A percentile compares a stretch with the other conserved stretches of the same genome.
These are phyloP conservation scores for Globisporangium echinulatum DNA, from an alignment of 352 stramenopile species.

Conservation along the genomic window DNA sequence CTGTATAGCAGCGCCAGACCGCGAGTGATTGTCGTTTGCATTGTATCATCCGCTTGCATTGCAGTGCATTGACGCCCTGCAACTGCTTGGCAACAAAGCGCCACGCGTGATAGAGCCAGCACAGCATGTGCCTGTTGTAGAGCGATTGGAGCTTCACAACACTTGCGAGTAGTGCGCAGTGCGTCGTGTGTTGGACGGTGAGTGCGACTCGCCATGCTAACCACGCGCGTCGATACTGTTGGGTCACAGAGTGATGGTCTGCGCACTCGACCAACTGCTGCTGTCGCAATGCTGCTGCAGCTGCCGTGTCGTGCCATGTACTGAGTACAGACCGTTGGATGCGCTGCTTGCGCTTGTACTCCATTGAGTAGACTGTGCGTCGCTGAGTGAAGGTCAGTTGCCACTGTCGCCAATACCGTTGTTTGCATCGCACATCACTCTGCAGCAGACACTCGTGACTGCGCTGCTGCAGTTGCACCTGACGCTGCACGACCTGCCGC, in stretches of 20 bases:
- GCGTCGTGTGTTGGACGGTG: conserved; percentile 24
- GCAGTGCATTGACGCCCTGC: background rate
- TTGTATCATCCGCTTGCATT: conserved; percentile 4
- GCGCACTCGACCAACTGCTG: conserved; percentile 13
- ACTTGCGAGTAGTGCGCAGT: conserved; percentile 40
- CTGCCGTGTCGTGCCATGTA: background rate
- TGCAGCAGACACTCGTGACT: too few relatives aligned
- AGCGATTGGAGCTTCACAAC: conserved; percentile 41
- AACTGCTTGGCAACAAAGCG: background rate
- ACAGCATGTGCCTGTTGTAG: conserved; percentile 6
- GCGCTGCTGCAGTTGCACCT: too few relatives aligned
- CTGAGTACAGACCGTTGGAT: background rate
- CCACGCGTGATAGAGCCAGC: conserved; percentile 2
- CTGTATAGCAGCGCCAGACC: conserved; percentile 10
- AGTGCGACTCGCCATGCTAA: conserved; percentile 14
- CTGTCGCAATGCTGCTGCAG: background rate
- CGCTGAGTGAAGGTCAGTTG: background rate
- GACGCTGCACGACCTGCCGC: too few relatives aligned
- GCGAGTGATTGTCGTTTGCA: conserved; percentile 2
- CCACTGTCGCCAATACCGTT: too few relatives aligned
- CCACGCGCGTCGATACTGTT: conserved; percentile 7
- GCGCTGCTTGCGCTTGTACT: background rate
- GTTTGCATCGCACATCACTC: too few relatives aligned
- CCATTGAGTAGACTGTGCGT: background rate
- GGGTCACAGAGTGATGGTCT: conserved; percentile 1